Base-by-base conservation (phyloP, 1,284 basidiomycete genomes). In the Puccinia sorghi region DNA sequence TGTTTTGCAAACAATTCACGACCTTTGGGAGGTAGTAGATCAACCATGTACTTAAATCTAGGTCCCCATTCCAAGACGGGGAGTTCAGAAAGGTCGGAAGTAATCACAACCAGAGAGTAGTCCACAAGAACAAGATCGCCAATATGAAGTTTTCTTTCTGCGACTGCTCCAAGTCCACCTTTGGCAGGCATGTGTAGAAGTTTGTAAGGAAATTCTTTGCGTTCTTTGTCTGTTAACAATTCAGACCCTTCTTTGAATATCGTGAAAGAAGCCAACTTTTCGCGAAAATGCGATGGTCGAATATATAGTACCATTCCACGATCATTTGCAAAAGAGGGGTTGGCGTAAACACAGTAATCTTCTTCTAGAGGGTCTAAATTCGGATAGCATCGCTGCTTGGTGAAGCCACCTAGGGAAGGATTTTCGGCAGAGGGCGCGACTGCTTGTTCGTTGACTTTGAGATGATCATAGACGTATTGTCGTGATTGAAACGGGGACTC, bases 241-340 rank as follows among this genome's bases (percentile, higher is more conserved):
- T 50, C 50, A 2, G 59, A 63, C 15, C 48, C 72, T 32, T 46
- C 8, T 11, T 66, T 54, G 48, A 75, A 75, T 37, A 66, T 20
- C 25, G 27, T 54, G 20, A 75, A 66, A 46, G 20, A 59, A 12
- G 66, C 48, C 7, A 75, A n/a, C 39, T 75, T 75, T 15, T 48
- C 8, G 2, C 17, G 22, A 1, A 75, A 66, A 32, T 41, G 43
- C 2, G 72, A 66, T 52, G 72, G 72, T 12, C 72, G 59, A 5
- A 75, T 75, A 61, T 63, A 75, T 9, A 75, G 61, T 11, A 75
- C 72, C 61, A 75, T 75, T 22, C 72, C 72, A 15, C 72, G 72
- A 39, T 66, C 22, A 32, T 66, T 50, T 5, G 27, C 50, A 48
- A 75, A 75, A 12, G 43, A 39, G 27, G 72, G 72, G 15, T 75